A percentile compares a stretch with the other conserved stretches of the same genome.
phyloP scores from a whole-genome alignment of 2,329 filamentous ascomycete species.

The Zasmidium cellare region DNA sequence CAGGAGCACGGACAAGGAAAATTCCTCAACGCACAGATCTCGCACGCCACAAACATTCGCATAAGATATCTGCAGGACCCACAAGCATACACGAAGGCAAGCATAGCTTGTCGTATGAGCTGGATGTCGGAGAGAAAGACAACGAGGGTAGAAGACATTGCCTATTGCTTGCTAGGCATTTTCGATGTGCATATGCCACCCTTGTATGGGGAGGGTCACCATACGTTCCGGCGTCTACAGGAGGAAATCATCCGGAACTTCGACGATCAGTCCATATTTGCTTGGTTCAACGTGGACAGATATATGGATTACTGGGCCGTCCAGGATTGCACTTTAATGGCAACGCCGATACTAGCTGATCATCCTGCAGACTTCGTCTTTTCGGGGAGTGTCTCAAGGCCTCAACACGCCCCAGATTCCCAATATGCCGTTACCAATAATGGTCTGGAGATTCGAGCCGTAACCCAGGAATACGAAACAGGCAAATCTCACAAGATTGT shows the following conservation, averaged over 20 bases:
- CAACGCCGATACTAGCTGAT: background rate
- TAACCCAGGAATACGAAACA: no score
- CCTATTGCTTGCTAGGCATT: constrained; percentile 16
- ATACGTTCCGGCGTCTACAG: constrained; percentile 6
- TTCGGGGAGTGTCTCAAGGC: background rate
- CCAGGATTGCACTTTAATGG: background rate
- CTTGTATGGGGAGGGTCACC: constrained; percentile 12
- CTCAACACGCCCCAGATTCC: background rate
- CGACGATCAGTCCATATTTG: background rate
- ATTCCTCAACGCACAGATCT: background rate
- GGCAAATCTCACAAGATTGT: no score
- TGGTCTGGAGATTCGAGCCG: background rate
- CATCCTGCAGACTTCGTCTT: background rate
- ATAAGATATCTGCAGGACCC: constrained; percentile 7
- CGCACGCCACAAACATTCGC: constrained; percentile 9
- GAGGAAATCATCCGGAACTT: constrained; percentile 1
- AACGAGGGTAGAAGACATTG: constrained; percentile 12
- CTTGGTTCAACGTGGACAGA: background rate
- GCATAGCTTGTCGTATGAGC: constrained; percentile 9
- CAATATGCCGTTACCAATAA: background rate
- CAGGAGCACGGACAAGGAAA: background rate
- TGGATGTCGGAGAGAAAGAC: constrained; percentile 13
- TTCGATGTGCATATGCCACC: constrained; percentile 11
- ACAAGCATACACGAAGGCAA: background rate
- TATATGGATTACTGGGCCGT: no score